These are phyloP conservation scores for Epichloe festucae DNA, from an alignment of 2,329 filamentous ascomycete genomes.

Conservation along the genomic window DNA sequence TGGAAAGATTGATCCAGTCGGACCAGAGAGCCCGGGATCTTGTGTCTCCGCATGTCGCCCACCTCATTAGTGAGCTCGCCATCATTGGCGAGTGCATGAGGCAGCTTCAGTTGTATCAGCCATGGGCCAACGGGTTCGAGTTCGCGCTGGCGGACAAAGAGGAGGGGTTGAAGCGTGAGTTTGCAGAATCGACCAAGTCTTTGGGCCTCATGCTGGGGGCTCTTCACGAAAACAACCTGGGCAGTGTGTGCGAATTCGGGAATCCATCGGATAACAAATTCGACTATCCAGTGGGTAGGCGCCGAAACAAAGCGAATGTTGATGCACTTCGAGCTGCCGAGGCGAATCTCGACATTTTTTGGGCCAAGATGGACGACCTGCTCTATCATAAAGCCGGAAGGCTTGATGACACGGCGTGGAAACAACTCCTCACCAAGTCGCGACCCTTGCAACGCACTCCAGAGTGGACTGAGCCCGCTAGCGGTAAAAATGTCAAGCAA, in stretches of 20 bases:
- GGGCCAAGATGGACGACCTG: slow-evolving; percentile 1
- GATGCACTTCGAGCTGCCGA: slow-evolving; percentile 33
- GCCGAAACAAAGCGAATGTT: slow-evolving; percentile 30
- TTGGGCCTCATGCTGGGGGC: slow-evolving; percentile 8
- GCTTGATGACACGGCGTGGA: slow-evolving; percentile 1
- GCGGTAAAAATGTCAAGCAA: slow-evolving; percentile 1
- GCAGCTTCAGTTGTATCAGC: slow-evolving; percentile 33
- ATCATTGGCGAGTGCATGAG: slow-evolving; percentile 29
- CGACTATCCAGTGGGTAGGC: slow-evolving; percentile 29
- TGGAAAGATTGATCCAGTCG: slow-evolving; percentile 29
- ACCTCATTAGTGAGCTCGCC: slow-evolving; percentile 29
- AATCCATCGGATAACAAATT: slow-evolving; percentile 28
- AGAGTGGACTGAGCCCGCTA: slow-evolving; percentile 29
- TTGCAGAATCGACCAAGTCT: slow-evolving; percentile 3
- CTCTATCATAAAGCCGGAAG: not conserved
- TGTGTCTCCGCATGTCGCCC: slow-evolving; percentile 23
- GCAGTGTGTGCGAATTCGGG: slow-evolving; percentile 11
- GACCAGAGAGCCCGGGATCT: slow-evolving; percentile 23
- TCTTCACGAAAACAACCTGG: slow-evolving; percentile 9
- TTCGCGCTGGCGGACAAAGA: slow-evolving; percentile 11
- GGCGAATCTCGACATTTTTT: slow-evolving; percentile 6
- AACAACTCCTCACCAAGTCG: slow-evolving; percentile 17
- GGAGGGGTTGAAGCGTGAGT: slow-evolving; percentile 16
- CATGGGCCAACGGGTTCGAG: slow-evolving; percentile 32
- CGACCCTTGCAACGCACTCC: slow-evolving; percentile 33